Conservation (phyloP, 2,329 filamentous ascomycete species). For the Arthrobotrys entomopaga region DNA sequence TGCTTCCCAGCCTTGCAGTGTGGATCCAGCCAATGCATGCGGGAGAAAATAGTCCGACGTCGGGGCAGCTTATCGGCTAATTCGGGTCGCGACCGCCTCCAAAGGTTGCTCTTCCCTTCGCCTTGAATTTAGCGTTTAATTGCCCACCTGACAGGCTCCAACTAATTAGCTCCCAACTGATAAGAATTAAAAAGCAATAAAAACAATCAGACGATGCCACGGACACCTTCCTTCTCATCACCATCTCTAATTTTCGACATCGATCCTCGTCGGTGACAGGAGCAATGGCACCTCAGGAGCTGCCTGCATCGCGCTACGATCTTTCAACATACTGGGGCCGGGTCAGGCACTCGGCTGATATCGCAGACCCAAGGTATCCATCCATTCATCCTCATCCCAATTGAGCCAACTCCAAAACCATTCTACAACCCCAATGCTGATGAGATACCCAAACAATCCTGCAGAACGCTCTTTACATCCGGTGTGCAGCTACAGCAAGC, state of each 20-base stretch:
- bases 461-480: slow-evolving; percentile 85
- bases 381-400: slow-evolving; percentile 54
- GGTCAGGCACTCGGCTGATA: slow-evolving; percentile 85
- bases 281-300: slow-evolving; percentile 70
- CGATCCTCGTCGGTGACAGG: slow-evolving; percentile 25
- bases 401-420: not conserved
- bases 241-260: not conserved
- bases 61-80: slow-evolving; percentile 42
- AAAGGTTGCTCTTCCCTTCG: slow-evolving; percentile 13
- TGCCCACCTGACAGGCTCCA: slow-evolving; percentile 7
- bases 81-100: slow-evolving; percentile 26
- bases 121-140: slow-evolving; percentile 12
- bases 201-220: slow-evolving; percentile 39
- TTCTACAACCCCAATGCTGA: slow-evolving; percentile 49
- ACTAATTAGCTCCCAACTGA: slow-evolving; percentile 13
- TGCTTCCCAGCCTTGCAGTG: no score
- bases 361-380: slow-evolving; percentile 98
- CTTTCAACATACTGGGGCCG: slow-evolving; percentile 93
- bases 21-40: no score
- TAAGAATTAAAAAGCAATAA: not conserved
- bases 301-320: slow-evolving; percentile 92
- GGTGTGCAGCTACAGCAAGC: slow-evolving; percentile 82
- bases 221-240: slow-evolving; percentile 1
- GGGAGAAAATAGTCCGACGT: slow-evolving; percentile 36
- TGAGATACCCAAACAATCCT: slow-evolving; percentile 7